phyloP scores from a whole-genome alignment of 2,329 filamentous ascomycete genomes.

The Phialemoniopsis sp. region DNA sequence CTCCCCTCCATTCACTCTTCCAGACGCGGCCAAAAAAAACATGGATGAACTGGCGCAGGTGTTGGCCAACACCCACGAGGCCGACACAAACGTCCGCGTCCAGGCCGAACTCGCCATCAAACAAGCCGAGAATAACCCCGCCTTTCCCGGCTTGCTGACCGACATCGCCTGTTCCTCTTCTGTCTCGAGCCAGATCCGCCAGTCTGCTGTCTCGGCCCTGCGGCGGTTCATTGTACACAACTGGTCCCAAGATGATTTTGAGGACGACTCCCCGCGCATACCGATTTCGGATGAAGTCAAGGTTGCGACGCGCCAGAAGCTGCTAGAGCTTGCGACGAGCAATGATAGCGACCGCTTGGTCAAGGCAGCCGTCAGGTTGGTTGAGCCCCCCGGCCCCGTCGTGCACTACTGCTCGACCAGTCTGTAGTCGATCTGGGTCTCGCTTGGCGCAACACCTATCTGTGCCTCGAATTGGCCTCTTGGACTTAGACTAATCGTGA shows the following conservation, averaged over 20 bases:
- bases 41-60: conserved; percentile 94
- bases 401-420: not conserved
- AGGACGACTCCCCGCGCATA: conserved; percentile 59
- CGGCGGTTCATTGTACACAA: conserved; percentile 80
- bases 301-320: conserved; percentile 63
- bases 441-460: not conserved
- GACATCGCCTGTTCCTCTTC: conserved; percentile 75
- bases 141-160: conserved; percentile 75
- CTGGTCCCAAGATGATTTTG: conserved; percentile 75
- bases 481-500: not conserved
- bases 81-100: conserved; percentile 72
- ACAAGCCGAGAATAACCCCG: conserved; percentile 62
- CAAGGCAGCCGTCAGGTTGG: conserved; percentile 81
- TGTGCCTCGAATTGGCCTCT: not conserved
- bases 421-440: conserved; percentile 4
- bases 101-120: conserved; percentile 82
- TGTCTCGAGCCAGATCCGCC: conserved; percentile 71
- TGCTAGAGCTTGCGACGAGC: conserved; percentile 75
- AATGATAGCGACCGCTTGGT: conserved; percentile 77
- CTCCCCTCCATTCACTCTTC: not conserved
- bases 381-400: conserved; percentile 1
- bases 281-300: conserved; percentile 72
- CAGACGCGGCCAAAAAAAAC: conserved; percentile 13
- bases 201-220: conserved; percentile 75
- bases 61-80: conserved; percentile 79